phyloP scores from a whole-genome alignment of 371 early-diverging fungal species.

The Circinella umbellata region DNA sequence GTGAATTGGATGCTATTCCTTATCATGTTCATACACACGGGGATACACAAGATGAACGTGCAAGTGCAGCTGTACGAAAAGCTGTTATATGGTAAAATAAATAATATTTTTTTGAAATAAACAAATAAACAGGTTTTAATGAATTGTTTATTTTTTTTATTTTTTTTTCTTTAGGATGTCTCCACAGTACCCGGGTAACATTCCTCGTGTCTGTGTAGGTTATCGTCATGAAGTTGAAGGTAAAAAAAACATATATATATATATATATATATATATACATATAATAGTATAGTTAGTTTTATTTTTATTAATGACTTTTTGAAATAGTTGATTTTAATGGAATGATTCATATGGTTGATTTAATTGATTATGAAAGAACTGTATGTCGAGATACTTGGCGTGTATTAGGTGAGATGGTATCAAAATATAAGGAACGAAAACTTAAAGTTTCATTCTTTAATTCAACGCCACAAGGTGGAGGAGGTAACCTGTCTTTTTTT shows the following conservation, averaged over 20 bases:
- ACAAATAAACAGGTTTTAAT: background rate
- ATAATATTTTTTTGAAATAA: background rate
- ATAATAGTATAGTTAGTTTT: background rate
- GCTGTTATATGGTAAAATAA: conserved; percentile 61
- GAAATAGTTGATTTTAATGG: conserved; percentile 66
- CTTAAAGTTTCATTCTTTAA: conserved; percentile 77
- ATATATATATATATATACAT: background rate
- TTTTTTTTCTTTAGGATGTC: conserved; percentile 43
- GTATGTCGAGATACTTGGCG: conserved; percentile 67
- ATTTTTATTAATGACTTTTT: background rate
- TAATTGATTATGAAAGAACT: conserved; percentile 62
- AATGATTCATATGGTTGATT: conserved; percentile 64
- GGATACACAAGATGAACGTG: conserved; percentile 68
- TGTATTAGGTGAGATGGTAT: conserved; percentile 53
- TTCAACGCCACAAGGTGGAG: conserved; percentile 90
- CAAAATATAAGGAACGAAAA: conserved; percentile 53
- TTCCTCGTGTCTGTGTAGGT: conserved; percentile 73
- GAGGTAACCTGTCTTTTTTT: too few species aligned
- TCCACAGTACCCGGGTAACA: conserved; percentile 73
- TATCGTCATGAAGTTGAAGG: conserved; percentile 74
- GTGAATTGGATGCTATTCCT: conserved; percentile 77
- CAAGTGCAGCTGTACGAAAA: conserved; percentile 75
- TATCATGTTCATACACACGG: conserved; percentile 66
- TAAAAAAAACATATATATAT: conserved; percentile 13
- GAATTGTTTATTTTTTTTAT: conserved; percentile 7